phyloP scores from a whole-genome alignment of 495 filamentous ascomycete species.

The Trichoderma virens region DNA sequence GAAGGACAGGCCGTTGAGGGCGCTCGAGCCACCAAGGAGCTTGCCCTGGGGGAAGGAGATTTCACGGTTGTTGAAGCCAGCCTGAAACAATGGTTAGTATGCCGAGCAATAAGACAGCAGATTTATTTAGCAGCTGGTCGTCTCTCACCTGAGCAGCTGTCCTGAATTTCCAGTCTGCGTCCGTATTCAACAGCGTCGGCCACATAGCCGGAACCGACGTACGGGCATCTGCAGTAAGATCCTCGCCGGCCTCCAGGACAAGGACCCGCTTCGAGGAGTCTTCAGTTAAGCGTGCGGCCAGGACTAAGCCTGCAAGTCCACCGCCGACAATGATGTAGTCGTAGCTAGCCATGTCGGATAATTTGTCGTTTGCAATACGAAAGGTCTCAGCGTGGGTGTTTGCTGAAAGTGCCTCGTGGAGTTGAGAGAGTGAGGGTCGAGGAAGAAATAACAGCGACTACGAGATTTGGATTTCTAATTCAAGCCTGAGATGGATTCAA shows the following conservation, averaged over 20 bases:
- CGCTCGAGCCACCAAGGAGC: slow-evolving; percentile 12
- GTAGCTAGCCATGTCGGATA: slow-evolving; percentile 20
- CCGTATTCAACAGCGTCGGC: slow-evolving; percentile 8
- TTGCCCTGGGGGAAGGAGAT: slow-evolving; percentile 7
- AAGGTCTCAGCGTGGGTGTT: background rate
- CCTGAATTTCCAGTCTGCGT: slow-evolving; percentile 9
- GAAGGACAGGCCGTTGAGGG: slow-evolving; percentile 19
- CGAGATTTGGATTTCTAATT: background rate
- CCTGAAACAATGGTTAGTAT: background rate
- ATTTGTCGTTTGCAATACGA: too few relatives aligned
- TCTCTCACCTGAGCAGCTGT: slow-evolving; percentile 10
- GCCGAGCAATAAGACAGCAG: background rate
- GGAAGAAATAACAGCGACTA: background rate
- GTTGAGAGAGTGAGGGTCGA: background rate
- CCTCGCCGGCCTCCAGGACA: slow-evolving; percentile 45
- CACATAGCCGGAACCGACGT: slow-evolving; percentile 11
- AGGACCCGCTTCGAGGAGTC: slow-evolving; percentile 36
- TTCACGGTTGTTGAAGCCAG: slow-evolving; percentile 6
- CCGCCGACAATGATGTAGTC: slow-evolving; percentile 46
- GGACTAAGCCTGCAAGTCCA: slow-evolving; percentile 42
- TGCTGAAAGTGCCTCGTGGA: background rate
- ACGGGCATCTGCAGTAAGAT: slow-evolving; percentile 7
- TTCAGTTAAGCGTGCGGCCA: slow-evolving; percentile 45
- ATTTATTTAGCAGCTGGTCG: background rate
- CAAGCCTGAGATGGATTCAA: background rate